Base-by-base conservation (phyloP, 176 grass and related monocot genomes). In the Musa acuminata region DNA sequence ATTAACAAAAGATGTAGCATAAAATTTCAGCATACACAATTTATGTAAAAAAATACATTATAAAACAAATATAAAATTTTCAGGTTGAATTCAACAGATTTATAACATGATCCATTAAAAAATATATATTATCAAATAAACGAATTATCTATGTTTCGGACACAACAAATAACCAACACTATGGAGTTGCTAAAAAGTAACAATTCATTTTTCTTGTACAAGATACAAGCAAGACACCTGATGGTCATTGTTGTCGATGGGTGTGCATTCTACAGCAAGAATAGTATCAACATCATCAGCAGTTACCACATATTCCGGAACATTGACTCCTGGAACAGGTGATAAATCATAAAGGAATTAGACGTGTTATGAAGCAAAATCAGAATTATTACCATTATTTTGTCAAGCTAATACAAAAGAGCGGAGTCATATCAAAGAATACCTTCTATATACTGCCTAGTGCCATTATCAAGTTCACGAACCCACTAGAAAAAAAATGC, bases 191-290 rank as follows among this genome's bases (percentile, higher is more conserved):
- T 29, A 29, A 19, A 9, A 64, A 62, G 24, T n/a, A 3, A 35
- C 2, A 25, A 65, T 11, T 6, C 13, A 24, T n/a, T 19, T 72
- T 14, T 72, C 11, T 35, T 35, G 49, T 76, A 69, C 64, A 67
- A 50, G 29, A 85, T 23, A 64, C 12, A 13, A 23, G 13, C 6
- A 77, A 74, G 74, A 67, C 81, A 94, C 95, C 90, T 99, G 88
- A 51, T 72, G 82, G 72, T 88, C 86, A 85, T 85, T 86, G 76
- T 99, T 90, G 84, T 94, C 95, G 82, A 99, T 94, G 20, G 95
- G 95, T 11, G 90, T 99, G 86, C 90, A 99, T 27, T 99, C 95
- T 69, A 89, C 88, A 76, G 90, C 80, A 76, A 99, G 90, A 84
- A 89, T 51, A 75, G 95, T 87, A 73, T 83, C 88, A 83, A 99